A percentile compares a stretch with the other conserved stretches of the same genome.
Conservation (phyloP, 495 filamentous ascomycete genomes). For the Cenococcum geophilum region DNA sequence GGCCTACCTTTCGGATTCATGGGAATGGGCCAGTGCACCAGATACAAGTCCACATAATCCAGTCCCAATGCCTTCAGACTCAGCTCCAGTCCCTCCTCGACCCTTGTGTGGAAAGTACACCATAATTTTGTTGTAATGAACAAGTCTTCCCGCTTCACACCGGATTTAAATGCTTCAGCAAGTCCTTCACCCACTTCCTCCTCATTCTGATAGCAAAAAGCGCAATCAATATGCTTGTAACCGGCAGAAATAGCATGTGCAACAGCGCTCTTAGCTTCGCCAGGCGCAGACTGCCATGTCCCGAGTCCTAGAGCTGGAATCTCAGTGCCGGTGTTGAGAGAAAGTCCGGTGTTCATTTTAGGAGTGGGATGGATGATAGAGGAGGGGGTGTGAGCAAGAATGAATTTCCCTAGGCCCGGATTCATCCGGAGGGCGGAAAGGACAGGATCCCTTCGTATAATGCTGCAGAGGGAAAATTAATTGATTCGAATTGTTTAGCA, state of each 20-base stretch:
- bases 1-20: constrained; percentile 68
- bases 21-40: constrained; percentile 77
- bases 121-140: constrained; percentile 83
- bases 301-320: constrained; percentile 74
- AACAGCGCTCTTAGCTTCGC: constrained; percentile 46
- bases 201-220: constrained; percentile 44
- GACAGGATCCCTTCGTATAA: neutral
- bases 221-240: constrained; percentile 40
- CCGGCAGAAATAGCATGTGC: constrained; percentile 36
- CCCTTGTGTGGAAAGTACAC: constrained; percentile 67
- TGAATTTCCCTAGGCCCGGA: constrained; percentile 33
- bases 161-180: constrained; percentile 59
- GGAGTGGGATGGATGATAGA: constrained; percentile 32
- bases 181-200: constrained; percentile 48
- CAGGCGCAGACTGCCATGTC: constrained; percentile 64
- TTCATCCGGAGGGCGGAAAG: constrained; percentile 28
- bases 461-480: neutral
- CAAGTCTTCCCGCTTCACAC: constrained; percentile 66
- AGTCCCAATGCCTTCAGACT: constrained; percentile 65
- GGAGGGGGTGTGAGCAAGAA: constrained; percentile 33
- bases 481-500: neutral
- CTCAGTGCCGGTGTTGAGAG: constrained; percentile 68
- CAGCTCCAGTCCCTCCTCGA: constrained; percentile 61
- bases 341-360: constrained; percentile 46
- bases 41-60: constrained; percentile 76